phyloP scores from a whole-genome alignment of 73 alveolate species.

The Paramecium octaurelia region DNA sequence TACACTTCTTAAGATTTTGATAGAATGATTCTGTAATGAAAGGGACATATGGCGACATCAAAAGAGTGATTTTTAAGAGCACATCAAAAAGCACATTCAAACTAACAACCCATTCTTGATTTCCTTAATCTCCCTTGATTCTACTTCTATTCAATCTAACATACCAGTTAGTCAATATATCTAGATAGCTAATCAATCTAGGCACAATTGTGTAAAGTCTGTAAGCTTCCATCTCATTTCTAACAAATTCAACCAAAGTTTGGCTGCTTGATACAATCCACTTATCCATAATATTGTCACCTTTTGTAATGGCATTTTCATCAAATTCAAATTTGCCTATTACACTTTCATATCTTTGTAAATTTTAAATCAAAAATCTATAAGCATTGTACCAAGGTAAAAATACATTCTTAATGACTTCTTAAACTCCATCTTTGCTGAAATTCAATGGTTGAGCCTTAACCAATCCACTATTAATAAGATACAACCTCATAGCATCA shows the following conservation, averaged over 20 bases:
- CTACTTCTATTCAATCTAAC: slow-evolving; percentile 96
- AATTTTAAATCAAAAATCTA: slow-evolving; percentile 94
- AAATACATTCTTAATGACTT: slow-evolving; percentile 92
- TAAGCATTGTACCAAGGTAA: slow-evolving; percentile 98
- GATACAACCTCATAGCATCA: slow-evolving; percentile 94
- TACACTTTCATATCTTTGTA: slow-evolving; percentile 87
- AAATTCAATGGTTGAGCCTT: slow-evolving; percentile 93
- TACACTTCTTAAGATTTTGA: slow-evolving; percentile 91
- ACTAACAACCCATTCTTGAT: slow-evolving; percentile 77
- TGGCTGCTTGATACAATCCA: slow-evolving; percentile 94
- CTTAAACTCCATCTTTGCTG: slow-evolving; percentile 88
- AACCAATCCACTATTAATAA: slow-evolving; percentile 94
- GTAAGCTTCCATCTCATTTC: slow-evolving; percentile 93
- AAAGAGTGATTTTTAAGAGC: slow-evolving; percentile 76
- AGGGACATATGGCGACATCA: slow-evolving; percentile 98
- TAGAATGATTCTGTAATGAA: slow-evolving; percentile 94
- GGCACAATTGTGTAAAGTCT: slow-evolving; percentile 91
- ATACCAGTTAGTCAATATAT: slow-evolving; percentile 95
- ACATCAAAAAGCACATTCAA: slow-evolving; percentile 89
- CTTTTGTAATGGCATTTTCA: slow-evolving; percentile 54
- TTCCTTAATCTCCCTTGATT: slow-evolving; percentile 95
- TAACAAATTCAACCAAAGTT: slow-evolving; percentile 87
- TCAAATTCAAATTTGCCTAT: slow-evolving; percentile 83
- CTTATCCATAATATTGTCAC: slow-evolving; percentile 84
- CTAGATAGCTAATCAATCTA: slow-evolving; percentile 84